Evolutionary conservation across 345 rosid genomes (phyloP), one percentile per base, ranked within the genome.

Genomic region (Populus euphratica): DNA sequence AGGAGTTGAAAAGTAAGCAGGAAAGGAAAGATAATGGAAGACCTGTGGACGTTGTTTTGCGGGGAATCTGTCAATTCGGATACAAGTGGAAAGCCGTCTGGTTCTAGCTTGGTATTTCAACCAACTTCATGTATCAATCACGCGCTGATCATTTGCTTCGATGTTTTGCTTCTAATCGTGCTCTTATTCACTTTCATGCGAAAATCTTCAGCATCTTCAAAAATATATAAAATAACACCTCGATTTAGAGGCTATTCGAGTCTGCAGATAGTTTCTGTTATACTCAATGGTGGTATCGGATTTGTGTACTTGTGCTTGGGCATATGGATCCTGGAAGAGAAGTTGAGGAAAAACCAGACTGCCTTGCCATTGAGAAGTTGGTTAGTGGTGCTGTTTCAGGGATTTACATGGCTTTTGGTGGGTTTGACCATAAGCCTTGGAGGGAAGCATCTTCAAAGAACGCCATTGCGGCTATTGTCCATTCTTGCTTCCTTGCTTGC

Each of bases 201-300:
- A 72, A 91, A 84, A 81, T 81, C 87, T 74, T 47, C 90, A 2
- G 75, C 87, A 73, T 41, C 90, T 2, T 78, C 88, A 1, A 86
- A 83, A 72, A 75, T 49, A 6, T 73, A 65, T 13, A 73, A 29
- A 16, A 23, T 82, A 31, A 75, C 81, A 20, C 36, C 77, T 18
- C 76, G 84, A 66, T 80, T 73, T 64, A 86, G 66, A 9, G 76
- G 79, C 2, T 69, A 73, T 41, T 84, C 90, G 12, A 77, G 76
- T 17, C 77, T 90, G 69, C 93, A 87, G 70, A 76, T 84, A 17
- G 77, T 78, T 0, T 89, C 99, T 59, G 87, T 86, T 17, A 13
- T 87, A 9, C 71, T 86, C 68, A 93, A 93, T 81, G 92, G 91
- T 5, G 75, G 85, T 76, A 77, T 93, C 56, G 99, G 98, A 52